Evolutionary conservation across 805 yeast species (phyloP).

Genomic region (Starmerella bombicola): DNA sequence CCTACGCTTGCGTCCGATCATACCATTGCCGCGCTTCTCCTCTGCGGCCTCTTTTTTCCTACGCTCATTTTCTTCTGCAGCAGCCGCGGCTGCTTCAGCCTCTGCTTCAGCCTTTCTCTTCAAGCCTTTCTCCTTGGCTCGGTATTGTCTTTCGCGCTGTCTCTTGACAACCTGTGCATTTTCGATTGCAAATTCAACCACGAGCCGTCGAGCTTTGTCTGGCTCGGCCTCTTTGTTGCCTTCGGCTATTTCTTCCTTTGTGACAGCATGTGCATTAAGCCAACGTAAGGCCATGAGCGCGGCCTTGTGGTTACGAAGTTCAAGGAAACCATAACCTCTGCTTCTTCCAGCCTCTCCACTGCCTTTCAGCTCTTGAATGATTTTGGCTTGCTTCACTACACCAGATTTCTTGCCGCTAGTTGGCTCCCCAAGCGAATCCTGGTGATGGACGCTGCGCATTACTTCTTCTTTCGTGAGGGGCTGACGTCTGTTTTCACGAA

Average conservation of each 20-base stretch:
- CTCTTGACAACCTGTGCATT: constrained; percentile 88
- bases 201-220: constrained; percentile 50
- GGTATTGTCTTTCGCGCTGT: constrained; percentile 45
- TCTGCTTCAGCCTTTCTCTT: constrained; percentile 22
- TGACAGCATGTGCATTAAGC: constrained; percentile 86
- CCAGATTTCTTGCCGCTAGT: constrained; percentile 68
- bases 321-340: constrained; percentile 94
- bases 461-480: constrained; percentile 83
- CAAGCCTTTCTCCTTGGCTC: constrained; percentile 19
- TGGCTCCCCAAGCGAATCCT: constrained; percentile 38
- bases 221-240: constrained; percentile 22
- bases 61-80: constrained; percentile 16
- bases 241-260: constrained; percentile 45
- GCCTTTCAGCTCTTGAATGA: constrained; percentile 84
- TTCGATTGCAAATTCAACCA: constrained; percentile 92
- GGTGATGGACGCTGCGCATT: constrained; percentile 60
- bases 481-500: constrained; percentile 58
- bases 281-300: constrained; percentile 96
- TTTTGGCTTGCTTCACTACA: constrained; percentile 85
- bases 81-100: constrained; percentile 19
- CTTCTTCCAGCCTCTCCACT: constrained; percentile 78
- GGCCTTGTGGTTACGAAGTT: constrained; percentile 77
- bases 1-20: constrained; percentile 29
- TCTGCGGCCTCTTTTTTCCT: constrained; percentile 13
- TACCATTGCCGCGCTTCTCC: constrained; percentile 18